Percentiles rank a stretch among this genome's conserved stretches.
Evolutionary conservation across 1,284 basidiomycete species (phyloP).

Genomic region (Coniferiporia sulphurascens): DNA sequence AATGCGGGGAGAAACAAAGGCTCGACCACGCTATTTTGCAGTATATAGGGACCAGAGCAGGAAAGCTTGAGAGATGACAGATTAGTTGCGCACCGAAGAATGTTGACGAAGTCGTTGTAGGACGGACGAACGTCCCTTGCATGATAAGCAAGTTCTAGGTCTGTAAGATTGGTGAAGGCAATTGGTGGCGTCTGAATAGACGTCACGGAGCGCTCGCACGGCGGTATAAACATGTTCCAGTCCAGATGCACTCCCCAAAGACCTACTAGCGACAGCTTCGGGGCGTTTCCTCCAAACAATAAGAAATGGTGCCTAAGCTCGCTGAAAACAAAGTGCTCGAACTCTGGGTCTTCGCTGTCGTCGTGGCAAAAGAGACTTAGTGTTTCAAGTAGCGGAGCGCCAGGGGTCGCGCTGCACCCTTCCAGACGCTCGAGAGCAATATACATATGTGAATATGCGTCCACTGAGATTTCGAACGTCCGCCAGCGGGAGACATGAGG

Average conservation of each 20-base stretch:
- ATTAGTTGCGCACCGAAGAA: slow-evolving; percentile 44
- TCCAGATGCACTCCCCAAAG: slow-evolving; percentile 64
- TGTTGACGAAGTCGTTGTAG: slow-evolving; percentile 42
- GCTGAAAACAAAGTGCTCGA: slow-evolving; percentile 34
- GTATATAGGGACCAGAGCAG: slow-evolving; percentile 43
- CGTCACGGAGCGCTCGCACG: neutral
- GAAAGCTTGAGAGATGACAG: slow-evolving; percentile 44
- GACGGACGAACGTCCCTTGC: slow-evolving; percentile 51
- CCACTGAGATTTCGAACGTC: slow-evolving; percentile 39
- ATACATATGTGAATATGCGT: slow-evolving; percentile 43
- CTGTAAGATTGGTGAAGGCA: slow-evolving; percentile 38
- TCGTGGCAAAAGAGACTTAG: slow-evolving; percentile 47
- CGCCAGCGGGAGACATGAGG: slow-evolving; percentile 52
- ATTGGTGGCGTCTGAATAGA: slow-evolving; percentile 19
- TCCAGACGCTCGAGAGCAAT: slow-evolving; percentile 32
- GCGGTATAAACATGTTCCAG: slow-evolving; percentile 39
- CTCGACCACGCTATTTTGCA: slow-evolving; percentile 26
- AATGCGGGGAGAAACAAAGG: slow-evolving; percentile 44
- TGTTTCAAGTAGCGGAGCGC: slow-evolving; percentile 39
- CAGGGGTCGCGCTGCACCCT: slow-evolving; percentile 36
- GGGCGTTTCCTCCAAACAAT: slow-evolving; percentile 48
- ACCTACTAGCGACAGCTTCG: slow-evolving; percentile 39
- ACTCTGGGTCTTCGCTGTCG: slow-evolving; percentile 32
- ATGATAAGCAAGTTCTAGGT: slow-evolving; percentile 55
- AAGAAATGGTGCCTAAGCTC: slow-evolving; percentile 29